These are phyloP conservation scores for Vitis rotundifolia DNA, from an alignment of 164 flowering plant species.

Conservation along the genomic window DNA sequence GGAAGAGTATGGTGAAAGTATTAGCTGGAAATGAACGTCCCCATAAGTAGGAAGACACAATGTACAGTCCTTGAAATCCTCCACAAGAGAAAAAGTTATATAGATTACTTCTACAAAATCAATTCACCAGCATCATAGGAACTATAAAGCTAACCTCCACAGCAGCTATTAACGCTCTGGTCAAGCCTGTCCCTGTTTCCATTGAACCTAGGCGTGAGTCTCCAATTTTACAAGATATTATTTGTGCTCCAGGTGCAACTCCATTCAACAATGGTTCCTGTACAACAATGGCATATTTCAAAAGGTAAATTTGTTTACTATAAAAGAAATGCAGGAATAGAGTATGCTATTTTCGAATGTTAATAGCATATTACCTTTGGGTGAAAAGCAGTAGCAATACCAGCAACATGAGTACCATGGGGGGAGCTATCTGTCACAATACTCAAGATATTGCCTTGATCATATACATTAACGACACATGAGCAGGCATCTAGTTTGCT, in stretches of 20 bases:
- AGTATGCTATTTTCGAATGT: background rate
- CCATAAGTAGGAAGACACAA: too few relatives aligned
- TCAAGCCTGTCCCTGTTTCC: slow-evolving; percentile 99
- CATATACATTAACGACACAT: slow-evolving; percentile 78
- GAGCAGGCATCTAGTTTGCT: slow-evolving; percentile 96
- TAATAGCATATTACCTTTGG: slow-evolving; percentile 51
- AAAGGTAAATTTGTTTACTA: background rate
- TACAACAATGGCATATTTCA: slow-evolving; percentile 9
- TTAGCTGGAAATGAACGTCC: too few relatives aligned
- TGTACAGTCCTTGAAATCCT: too few relatives aligned
- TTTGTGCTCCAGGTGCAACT: slow-evolving; percentile 96
- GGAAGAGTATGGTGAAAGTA: too few relatives aligned
- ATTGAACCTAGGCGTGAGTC: slow-evolving; percentile 93
- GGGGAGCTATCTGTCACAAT: slow-evolving; percentile 96
- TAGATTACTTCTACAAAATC: too few relatives aligned
- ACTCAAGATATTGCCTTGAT: slow-evolving; percentile 86
- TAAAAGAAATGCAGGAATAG: background rate
- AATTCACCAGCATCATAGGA: too few relatives aligned
- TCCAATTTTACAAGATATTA: slow-evolving; percentile 95
- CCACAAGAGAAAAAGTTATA: too few relatives aligned
- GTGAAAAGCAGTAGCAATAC: slow-evolving; percentile 92
- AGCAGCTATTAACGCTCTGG: slow-evolving; percentile 89
- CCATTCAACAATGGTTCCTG: slow-evolving; percentile 98
- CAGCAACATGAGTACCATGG: slow-evolving; percentile 99
- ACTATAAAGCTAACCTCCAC: slow-evolving; percentile 61